These are phyloP conservation scores for Globisporangium nunn DNA, from an alignment of 352 stramenopile genomes.

Conservation along the genomic window DNA sequence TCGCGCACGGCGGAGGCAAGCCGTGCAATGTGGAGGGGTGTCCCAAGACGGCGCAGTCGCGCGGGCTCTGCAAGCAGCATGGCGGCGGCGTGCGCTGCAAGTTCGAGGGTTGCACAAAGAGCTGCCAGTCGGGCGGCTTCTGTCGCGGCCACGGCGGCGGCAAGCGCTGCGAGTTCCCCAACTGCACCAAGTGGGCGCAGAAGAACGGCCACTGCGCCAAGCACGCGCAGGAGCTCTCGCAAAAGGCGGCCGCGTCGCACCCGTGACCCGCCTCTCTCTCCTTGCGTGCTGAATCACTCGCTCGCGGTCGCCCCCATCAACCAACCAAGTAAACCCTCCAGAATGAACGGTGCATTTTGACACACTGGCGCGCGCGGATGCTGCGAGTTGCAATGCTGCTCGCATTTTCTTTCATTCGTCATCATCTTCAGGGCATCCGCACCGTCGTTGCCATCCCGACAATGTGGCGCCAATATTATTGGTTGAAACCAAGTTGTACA, in stretches of 20 bases:
- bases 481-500: no score
- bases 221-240: conserved; percentile 76
- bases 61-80: conserved; percentile 81
- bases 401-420: no score
- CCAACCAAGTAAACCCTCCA: no score
- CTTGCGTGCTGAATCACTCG: no score
- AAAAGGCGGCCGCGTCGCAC: conserved; percentile 24
- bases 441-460: no score
- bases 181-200: conserved; percentile 85
- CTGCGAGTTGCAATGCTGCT: no score
- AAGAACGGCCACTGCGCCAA: conserved; percentile 85
- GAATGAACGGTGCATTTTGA: no score
- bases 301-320: no score
- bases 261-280: conserved; percentile 11
- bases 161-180: conserved; percentile 79
- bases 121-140: conserved; percentile 78
- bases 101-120: conserved; percentile 84
- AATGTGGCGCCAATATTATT: no score
- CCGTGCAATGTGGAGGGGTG: conserved; percentile 81
- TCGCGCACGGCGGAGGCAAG: conserved; percentile 79
- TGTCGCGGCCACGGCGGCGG: conserved; percentile 77
- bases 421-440: no score
- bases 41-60: conserved; percentile 79
- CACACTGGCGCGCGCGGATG: no score
- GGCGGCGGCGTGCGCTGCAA: conserved; percentile 81